Conservation (phyloP, 768 basidiomycete genomes). For the Macrolepiota fuliginosa region DNA sequence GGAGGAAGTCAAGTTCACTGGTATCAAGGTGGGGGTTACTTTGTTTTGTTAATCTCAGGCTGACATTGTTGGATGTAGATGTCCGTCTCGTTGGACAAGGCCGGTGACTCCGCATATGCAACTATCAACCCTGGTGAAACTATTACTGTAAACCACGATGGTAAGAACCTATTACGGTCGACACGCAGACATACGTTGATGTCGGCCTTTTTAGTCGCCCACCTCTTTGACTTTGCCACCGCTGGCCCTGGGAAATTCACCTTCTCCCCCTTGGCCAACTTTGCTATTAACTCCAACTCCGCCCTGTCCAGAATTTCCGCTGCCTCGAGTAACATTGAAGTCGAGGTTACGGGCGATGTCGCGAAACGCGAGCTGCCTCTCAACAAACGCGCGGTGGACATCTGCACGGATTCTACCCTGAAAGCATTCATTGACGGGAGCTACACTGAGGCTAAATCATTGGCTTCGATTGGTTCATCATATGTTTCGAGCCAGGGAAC, state of each 20-base stretch:
- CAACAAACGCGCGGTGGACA: slow-evolving; percentile 35
- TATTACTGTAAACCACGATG: slow-evolving; percentile 35
- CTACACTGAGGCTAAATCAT: slow-evolving; percentile 38
- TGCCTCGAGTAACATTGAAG: slow-evolving; percentile 24
- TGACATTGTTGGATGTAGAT: slow-evolving; percentile 21
- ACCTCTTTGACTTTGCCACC: slow-evolving; percentile 40
- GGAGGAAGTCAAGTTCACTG: slow-evolving; percentile 36
- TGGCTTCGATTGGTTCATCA: slow-evolving; percentile 29
- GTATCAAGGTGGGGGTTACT: slow-evolving; percentile 33
- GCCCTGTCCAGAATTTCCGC: slow-evolving; percentile 27
- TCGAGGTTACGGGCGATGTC: slow-evolving; percentile 35
- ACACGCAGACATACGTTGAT: neutral
- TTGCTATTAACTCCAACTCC: slow-evolving; percentile 32
- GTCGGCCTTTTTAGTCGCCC: slow-evolving; percentile 27
- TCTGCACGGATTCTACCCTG: slow-evolving; percentile 32
- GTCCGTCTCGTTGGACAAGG: slow-evolving; percentile 32
- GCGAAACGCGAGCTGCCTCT: slow-evolving; percentile 28
- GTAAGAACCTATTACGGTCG: slow-evolving; percentile 20
- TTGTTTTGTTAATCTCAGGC: neutral
- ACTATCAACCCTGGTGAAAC: slow-evolving; percentile 37
- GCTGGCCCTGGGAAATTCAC: slow-evolving; percentile 37
- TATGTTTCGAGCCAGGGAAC: slow-evolving; percentile 37
- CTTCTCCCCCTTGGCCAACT: slow-evolving; percentile 38
- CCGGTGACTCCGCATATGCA: slow-evolving; percentile 37
- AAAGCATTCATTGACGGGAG: slow-evolving; percentile 39